Conservation (phyloP, 2,329 filamentous ascomycete genomes). For the Tolypocladium album region DNA sequence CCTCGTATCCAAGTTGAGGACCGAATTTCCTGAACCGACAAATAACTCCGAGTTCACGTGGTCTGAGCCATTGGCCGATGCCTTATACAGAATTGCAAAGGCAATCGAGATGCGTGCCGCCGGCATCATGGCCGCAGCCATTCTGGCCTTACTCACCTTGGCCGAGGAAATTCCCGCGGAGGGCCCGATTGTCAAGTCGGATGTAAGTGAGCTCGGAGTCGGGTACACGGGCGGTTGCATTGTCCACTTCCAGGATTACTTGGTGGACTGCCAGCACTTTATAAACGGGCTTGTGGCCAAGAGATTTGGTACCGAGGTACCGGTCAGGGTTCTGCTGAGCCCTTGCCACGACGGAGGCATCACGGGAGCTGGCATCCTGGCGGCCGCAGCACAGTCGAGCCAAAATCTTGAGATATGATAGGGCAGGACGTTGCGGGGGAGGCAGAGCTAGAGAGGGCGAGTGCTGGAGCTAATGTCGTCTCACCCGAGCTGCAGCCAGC, state of each 20-base stretch:
- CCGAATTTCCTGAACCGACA: conserved; percentile 39
- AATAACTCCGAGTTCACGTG: conserved; percentile 44
- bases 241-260: conserved; percentile 66
- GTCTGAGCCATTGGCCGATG: conserved; percentile 47
- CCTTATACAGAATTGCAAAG: conserved; percentile 56
- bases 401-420: conserved; percentile 15
- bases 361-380: conserved; percentile 50
- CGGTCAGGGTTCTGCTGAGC: conserved; percentile 35
- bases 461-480: background rate
- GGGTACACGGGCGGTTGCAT: conserved; percentile 76
- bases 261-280: conserved; percentile 57
- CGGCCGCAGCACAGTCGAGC: conserved; percentile 28
- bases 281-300: conserved; percentile 42
- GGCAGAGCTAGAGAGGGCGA: background rate
- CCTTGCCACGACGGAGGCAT: conserved; percentile 53
- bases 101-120: conserved; percentile 63
- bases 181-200: conserved; percentile 4
- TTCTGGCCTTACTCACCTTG: conserved; percentile 57
- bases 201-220: conserved; percentile 51
- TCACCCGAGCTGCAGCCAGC: background rate
- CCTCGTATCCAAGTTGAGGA: conserved; percentile 35
- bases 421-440: conserved; percentile 4
- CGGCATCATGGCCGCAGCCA: conserved; percentile 62
- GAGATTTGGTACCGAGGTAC: conserved; percentile 15
- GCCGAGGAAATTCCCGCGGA: conserved; percentile 51